Evolutionary conservation across 805 yeast species (phyloP).

Genomic region (Komagataella pastoris): DNA sequence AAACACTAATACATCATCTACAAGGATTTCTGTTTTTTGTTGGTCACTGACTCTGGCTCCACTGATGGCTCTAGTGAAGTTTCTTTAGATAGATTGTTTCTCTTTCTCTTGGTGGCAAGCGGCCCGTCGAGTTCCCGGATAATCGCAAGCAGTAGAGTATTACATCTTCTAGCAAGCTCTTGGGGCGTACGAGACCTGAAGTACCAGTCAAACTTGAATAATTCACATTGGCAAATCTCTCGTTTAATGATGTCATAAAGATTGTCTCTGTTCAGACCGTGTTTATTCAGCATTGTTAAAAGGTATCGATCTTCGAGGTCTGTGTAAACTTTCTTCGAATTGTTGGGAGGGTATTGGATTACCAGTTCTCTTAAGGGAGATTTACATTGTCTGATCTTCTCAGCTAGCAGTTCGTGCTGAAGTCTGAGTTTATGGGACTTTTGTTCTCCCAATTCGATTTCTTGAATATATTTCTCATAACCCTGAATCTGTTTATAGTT

Average conservation of each 20-base stretch:
- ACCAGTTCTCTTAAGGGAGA: slow-evolving; percentile 71
- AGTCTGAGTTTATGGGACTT: slow-evolving; percentile 46
- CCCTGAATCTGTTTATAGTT: slow-evolving; percentile 75
- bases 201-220: slow-evolving; percentile 65
- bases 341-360: slow-evolving; percentile 64
- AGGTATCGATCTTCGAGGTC: slow-evolving; percentile 60
- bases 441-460: slow-evolving; percentile 85
- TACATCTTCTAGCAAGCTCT: slow-evolving; percentile 58
- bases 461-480: slow-evolving; percentile 67
- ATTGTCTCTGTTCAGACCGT: slow-evolving; percentile 48
- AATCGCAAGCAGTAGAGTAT: slow-evolving; percentile 52
- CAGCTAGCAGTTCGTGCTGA: slow-evolving; percentile 69
- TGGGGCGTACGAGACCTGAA: slow-evolving; percentile 57
- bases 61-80: not conserved
- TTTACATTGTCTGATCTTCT: slow-evolving; percentile 55
- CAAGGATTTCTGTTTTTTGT: not conserved
- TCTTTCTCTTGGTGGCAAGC: slow-evolving; percentile 35
- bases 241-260: slow-evolving; percentile 53
- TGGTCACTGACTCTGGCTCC: not conserved
- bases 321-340: slow-evolving; percentile 62
- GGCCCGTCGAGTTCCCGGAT: slow-evolving; percentile 61
- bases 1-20: not conserved
- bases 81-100: not conserved
- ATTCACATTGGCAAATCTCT: slow-evolving; percentile 43
- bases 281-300: slow-evolving; percentile 43